phyloP scores from a whole-genome alignment of 2,329 filamentous ascomycete species.

The Talaromyces marneffei region DNA sequence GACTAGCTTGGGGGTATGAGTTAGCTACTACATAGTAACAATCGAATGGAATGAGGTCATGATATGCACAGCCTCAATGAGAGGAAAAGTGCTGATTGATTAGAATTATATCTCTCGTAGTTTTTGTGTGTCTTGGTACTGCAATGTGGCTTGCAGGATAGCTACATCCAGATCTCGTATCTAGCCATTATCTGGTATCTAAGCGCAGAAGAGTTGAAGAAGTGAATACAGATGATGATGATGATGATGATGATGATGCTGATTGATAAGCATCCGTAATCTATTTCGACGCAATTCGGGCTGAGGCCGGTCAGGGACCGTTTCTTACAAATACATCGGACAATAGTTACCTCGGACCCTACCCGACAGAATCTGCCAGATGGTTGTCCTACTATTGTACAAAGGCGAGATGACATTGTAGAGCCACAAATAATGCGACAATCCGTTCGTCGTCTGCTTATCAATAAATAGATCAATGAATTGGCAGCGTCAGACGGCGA shows the following conservation, averaged over 20 bases:
- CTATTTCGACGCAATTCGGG: not conserved
- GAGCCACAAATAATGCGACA: not conserved
- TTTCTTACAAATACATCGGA: not conserved
- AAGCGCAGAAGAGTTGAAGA: not conserved
- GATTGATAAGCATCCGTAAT: slow-evolving; percentile 1
- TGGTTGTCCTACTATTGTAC: not conserved
- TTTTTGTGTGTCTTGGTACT: not conserved
- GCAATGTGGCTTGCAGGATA: slow-evolving; percentile 2
- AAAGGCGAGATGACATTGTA: not conserved
- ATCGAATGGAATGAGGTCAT: slow-evolving; percentile 7
- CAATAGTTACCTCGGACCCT: no score
- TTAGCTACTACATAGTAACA: no score
- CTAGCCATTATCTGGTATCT: no score
- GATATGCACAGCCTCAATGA: slow-evolving; percentile 10
- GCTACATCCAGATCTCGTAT: not conserved
- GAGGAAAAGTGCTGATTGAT: not conserved
- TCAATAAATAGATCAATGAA: not conserved
- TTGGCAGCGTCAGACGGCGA: not conserved
- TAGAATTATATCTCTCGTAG: not conserved
- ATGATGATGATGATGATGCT: not conserved
- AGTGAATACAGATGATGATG: not conserved
- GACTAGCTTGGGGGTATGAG: not conserved
- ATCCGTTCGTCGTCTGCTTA: not conserved
- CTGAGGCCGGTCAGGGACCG: not conserved
- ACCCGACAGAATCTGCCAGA: not conserved